Conservation (phyloP, 225 moss, liverwort and hornwort species). For the Anthoceros angustus region DNA sequence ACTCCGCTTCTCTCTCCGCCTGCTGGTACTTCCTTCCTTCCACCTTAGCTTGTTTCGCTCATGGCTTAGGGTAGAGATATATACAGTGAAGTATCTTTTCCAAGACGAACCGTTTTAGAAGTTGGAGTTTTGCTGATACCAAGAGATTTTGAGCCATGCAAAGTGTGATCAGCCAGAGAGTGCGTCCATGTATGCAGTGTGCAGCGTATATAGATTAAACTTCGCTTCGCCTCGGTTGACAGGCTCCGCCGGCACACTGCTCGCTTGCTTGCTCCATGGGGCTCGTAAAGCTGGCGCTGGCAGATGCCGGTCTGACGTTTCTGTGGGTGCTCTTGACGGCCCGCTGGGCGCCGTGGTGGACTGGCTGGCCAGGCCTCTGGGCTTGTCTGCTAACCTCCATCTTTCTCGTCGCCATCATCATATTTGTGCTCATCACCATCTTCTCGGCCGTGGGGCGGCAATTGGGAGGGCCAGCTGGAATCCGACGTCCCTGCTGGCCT, state of each 20-base stretch:
- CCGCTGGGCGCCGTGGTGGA: constrained; percentile 16
- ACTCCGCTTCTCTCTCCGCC: not conserved
- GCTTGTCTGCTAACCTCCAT: constrained; percentile 21
- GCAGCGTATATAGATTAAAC: too few species aligned
- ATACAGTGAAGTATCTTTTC: too few species aligned
- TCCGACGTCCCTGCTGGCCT: constrained; percentile 44
- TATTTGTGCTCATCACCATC: constrained; percentile 12
- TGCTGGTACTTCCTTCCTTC: not conserved
- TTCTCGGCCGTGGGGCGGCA: constrained; percentile 31
- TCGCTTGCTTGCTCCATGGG: constrained; percentile 5
- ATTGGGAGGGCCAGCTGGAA: constrained; percentile 81
- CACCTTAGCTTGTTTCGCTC: too few species aligned
- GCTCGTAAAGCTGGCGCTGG: constrained; percentile 21
- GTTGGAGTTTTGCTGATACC: too few species aligned
- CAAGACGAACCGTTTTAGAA: too few species aligned
- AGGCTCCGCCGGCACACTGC: too few species aligned
- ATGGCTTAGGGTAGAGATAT: too few species aligned
- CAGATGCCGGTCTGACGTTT: constrained; percentile 27
- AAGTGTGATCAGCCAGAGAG: too few species aligned
- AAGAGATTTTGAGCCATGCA: too few species aligned
- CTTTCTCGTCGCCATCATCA: constrained; percentile 19
- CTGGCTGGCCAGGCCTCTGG: constrained; percentile 15
- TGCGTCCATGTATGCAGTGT: too few species aligned
- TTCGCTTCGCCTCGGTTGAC: too few species aligned
- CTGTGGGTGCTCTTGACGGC: constrained; percentile 42